These are phyloP conservation scores for Pistacia vera DNA, from an alignment of 345 rosid species.

Conservation along the genomic window DNA sequence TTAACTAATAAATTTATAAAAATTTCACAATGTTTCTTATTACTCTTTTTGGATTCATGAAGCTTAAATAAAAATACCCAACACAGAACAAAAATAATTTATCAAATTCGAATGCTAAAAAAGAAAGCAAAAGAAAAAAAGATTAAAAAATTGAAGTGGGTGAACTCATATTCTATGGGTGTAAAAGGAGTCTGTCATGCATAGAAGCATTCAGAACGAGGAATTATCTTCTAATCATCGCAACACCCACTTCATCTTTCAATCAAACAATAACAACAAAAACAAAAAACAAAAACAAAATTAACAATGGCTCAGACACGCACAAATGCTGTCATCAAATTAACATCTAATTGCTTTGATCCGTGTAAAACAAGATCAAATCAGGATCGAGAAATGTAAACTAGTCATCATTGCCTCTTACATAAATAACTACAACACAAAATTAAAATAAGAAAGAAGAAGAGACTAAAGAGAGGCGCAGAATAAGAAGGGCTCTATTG, in stretches of 20 bases:
- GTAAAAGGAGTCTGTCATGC: conserved; percentile 35
- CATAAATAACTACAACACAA: not conserved
- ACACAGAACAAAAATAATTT: not conserved
- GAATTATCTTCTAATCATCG: conserved; percentile 33
- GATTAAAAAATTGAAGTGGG: not conserved
- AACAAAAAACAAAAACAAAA: not conserved
- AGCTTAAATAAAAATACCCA: not conserved
- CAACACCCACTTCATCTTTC: conserved; percentile 6
- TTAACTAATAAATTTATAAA: too few species aligned
- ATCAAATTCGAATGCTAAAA: not conserved
- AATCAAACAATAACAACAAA: not conserved
- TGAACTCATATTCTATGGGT: conserved; percentile 46
- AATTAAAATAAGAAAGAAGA: not conserved
- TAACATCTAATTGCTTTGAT: conserved; percentile 6
- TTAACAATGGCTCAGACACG: conserved; percentile 48
- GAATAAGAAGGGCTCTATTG: not conserved
- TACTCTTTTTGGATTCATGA: too few species aligned
- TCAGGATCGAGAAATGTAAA: conserved; percentile 50
- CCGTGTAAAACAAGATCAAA: conserved; percentile 17
- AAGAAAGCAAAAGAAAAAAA: not conserved
- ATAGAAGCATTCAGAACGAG: conserved; percentile 31
- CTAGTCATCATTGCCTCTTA: conserved; percentile 36
- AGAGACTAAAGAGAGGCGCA: not conserved
- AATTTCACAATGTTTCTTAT: too few species aligned
- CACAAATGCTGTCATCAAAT: conserved; percentile 52